Base-by-base conservation (phyloP, 345 rosid species). In the Mallotus nudiflorus region DNA sequence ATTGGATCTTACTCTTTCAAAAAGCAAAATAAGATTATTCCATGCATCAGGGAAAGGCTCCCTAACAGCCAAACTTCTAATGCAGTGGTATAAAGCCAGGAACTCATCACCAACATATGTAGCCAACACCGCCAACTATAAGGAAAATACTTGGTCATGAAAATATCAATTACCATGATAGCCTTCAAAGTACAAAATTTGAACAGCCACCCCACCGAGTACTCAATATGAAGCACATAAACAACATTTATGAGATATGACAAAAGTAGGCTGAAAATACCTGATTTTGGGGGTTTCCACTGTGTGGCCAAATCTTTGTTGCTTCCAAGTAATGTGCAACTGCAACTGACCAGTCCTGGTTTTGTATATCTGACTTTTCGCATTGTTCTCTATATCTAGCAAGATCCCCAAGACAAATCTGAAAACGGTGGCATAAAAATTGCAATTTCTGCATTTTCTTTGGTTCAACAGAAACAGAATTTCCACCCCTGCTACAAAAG, bases 231-330 rank as follows among this genome's bases (percentile, higher is more conserved):
- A 60, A 65, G 39, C 37, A 66, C n/a, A 35, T 22, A 44, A 55
- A 39, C 27, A 6, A 16, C n/a, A 33, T 6, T 2, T 2, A 33
- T 2, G 4, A 33, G 37, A 68, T 61, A 37, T 20, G 44, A 54
- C 19, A 13, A 14, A 66, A 52, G 37, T 24, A 11, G 33, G 29
- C 13, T 5, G 10, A 20, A 63, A 31, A 40, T 71, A 89, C 98
- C 92, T 91, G 97, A 79, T 94, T 94, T 66, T 94, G 98, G 25
- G 96, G 93, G 79, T 90, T 91, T 35, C 97, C 98, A 73, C 96
- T 79, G 64, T 88, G 86, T 13, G 97, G 97, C 91, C 95, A 91
- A 71, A 85, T 78, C 69, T 63, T 74, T 64, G 84, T 85, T 69
- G 96, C 95, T 82, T 91, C 91, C 80, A 90, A 63, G 81, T 94